Evolutionary conservation across 495 filamentous ascomycete species (phyloP).

Genomic region (Hypoxylon subgilvum): DNA sequence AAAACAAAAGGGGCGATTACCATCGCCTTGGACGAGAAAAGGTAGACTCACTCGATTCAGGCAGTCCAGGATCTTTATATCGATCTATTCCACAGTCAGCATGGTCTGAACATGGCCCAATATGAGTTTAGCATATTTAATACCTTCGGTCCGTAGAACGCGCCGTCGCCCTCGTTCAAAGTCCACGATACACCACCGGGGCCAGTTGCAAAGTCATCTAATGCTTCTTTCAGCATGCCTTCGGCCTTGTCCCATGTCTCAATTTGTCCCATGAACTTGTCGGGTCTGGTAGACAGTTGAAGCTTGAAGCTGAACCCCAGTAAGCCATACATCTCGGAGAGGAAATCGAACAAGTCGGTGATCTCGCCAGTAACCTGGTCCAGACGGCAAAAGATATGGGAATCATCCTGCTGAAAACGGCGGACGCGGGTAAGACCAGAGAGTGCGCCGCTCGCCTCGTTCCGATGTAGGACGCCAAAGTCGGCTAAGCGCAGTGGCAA

Average conservation of each 20-base stretch:
- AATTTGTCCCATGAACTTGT: constrained; percentile 86
- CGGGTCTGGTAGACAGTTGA: constrained; percentile 92
- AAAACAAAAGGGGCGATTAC: not conserved
- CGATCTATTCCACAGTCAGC: constrained; percentile 62
- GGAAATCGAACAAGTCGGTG: constrained; percentile 84
- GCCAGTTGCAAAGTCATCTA: constrained; percentile 73
- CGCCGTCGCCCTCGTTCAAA: constrained; percentile 90
- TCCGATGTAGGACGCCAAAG: constrained; percentile 93
- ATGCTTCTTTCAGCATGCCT: constrained; percentile 71
- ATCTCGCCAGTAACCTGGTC: constrained; percentile 84
- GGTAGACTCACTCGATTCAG: constrained; percentile 47
- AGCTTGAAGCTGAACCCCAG: constrained; percentile 96
- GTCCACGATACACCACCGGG: constrained; percentile 75
- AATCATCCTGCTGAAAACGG: constrained; percentile 93
- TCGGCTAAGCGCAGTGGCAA: constrained; percentile 89
- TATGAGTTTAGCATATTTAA: not conserved
- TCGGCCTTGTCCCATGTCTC: constrained; percentile 90
- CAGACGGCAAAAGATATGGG: constrained; percentile 87
- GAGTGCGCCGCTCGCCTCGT: constrained; percentile 91
- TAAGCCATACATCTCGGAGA: constrained; percentile 81
- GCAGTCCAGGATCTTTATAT: constrained; percentile 87
- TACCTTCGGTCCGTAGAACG: constrained; percentile 86
- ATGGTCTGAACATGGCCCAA: not conserved
- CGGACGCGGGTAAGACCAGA: constrained; percentile 89
- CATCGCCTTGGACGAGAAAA: not conserved